A percentile compares a stretch with the other conserved stretches of the same genome.
Evolutionary conservation across 2,329 filamentous ascomycete species (phyloP).

Genomic region (Dactylellina sp.): DNA sequence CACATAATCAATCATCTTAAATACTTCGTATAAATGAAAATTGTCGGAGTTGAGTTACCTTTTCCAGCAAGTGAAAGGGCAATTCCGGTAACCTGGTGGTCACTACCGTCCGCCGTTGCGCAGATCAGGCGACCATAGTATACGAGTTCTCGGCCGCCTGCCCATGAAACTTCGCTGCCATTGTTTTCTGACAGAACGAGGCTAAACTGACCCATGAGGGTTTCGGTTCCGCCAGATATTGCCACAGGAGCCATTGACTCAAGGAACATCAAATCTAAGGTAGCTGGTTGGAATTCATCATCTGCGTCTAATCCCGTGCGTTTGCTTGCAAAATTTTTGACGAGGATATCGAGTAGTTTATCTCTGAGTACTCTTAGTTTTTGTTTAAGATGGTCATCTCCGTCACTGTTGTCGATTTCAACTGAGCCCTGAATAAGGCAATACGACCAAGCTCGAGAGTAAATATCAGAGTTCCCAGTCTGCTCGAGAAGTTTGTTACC

Average conservation of each 20-base stretch:
- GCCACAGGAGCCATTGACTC: constrained; percentile 14
- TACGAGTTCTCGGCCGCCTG: not conserved
- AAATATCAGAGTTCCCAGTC: constrained; percentile 8
- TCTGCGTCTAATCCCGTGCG: not conserved
- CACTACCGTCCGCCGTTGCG: constrained; percentile 6
- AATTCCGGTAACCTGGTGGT: constrained; percentile 30
- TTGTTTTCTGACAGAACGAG: not conserved
- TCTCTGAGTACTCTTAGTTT: constrained; percentile 8
- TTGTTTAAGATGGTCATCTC: constrained; percentile 3
- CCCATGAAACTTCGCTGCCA: not conserved
- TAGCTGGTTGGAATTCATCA: not conserved
- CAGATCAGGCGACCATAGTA: constrained; percentile 30
- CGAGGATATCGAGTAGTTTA: constrained; percentile 16
- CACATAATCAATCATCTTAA: not conserved
- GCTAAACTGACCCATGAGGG: constrained; percentile 4
- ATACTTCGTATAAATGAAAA: not conserved
- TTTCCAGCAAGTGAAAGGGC: constrained; percentile 19
- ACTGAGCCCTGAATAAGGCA: constrained; percentile 16
- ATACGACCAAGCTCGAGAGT: constrained; percentile 41
- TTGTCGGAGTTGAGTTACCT: constrained; percentile 5
- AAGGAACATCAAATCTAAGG: constrained; percentile 25
- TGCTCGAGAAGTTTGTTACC: constrained; percentile 15
- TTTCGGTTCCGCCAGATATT: not conserved
- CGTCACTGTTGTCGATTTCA: not conserved
- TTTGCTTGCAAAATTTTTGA: not conserved